Conservation (phyloP, 1,284 basidiomycete species). For the Sparassis latifolia region DNA sequence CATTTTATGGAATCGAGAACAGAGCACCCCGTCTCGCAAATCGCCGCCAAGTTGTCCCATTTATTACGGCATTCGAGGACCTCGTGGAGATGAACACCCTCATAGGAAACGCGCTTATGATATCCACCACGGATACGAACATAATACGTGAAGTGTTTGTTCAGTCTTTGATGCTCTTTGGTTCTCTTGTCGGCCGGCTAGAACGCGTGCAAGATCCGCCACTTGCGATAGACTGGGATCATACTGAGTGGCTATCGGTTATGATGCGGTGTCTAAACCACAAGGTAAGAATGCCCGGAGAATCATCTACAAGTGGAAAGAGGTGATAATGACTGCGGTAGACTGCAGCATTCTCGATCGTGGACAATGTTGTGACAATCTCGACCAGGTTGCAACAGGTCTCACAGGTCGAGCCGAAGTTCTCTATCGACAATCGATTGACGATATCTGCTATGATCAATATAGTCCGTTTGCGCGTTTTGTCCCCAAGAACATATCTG, state of each 20-base stretch:
- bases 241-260: constrained; percentile 45
- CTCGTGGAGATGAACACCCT: constrained; percentile 39
- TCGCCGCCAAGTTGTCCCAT: constrained; percentile 38
- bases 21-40: constrained; percentile 9
- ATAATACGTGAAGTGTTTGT: constrained; percentile 42
- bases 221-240: constrained; percentile 47
- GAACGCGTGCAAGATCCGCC: constrained; percentile 23
- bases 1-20: constrained; percentile 49
- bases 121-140: constrained; percentile 21
- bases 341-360: constrained; percentile 58
- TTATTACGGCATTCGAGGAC: constrained; percentile 51
- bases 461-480: constrained; percentile 24
- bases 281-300: constrained; percentile 35
- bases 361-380: constrained; percentile 60
- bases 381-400: constrained; percentile 51
- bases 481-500: not conserved
- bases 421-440: constrained; percentile 47
- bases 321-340: constrained; percentile 20
- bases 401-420: constrained; percentile 41
- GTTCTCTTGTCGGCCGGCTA: constrained; percentile 40
- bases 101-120: constrained; percentile 36
- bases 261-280: constrained; percentile 45
- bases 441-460: constrained; percentile 53
- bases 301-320: not conserved
- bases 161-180: constrained; percentile 43